Evolutionary conservation across 1,139 yeast species (phyloP), one percentile per base, ranked within the genome.

Genomic region (Candida anutae): DNA sequence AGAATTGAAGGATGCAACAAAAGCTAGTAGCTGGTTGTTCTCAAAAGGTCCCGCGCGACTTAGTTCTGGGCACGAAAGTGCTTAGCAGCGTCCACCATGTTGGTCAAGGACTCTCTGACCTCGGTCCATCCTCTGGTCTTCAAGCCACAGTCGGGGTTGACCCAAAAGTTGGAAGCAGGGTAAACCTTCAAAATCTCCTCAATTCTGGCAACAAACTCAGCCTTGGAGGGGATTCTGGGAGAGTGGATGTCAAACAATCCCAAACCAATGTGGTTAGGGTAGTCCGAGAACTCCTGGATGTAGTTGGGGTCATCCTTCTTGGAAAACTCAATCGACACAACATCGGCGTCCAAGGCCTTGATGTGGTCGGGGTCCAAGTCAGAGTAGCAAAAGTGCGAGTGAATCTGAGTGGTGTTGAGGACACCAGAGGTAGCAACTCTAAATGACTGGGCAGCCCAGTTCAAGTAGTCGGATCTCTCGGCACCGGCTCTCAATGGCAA

Each of bases 121-220:
- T 84, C 94, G 45, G 80, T 80, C 94, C 94, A 83, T 47, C 88
- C 90, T 75, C 95, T 81, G 60, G 95, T 84, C 82, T 88, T 88
- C 66, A 88, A 77, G 78, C 98, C 98, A 80, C 98, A 90, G 74
- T 90, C 98, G 56, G 98, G 98, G 93, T 90, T 90, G 57, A 90
- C 93, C 97, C 97, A 90, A 78, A 90, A 83, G 69, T 88, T 88
- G 62, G 83, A 83, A 57, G 93, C 93, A 60, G 96, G 95, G 76
- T 88, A 90, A 41, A 83, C 93, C 72, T 87, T 85, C 67, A 90
- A 74, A 73, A 90, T 88, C 61, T 85, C 94, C 55, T 77, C 78
- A 56, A 90, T 84, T 73, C 95, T 87, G 59, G 80, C 68, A 61
- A 85, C 79, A 66, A 90, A 88, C 72, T 90, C 98, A 58, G 82